Base-by-base conservation (phyloP, 257 asterid species). In the Gentiana straminea region DNA sequence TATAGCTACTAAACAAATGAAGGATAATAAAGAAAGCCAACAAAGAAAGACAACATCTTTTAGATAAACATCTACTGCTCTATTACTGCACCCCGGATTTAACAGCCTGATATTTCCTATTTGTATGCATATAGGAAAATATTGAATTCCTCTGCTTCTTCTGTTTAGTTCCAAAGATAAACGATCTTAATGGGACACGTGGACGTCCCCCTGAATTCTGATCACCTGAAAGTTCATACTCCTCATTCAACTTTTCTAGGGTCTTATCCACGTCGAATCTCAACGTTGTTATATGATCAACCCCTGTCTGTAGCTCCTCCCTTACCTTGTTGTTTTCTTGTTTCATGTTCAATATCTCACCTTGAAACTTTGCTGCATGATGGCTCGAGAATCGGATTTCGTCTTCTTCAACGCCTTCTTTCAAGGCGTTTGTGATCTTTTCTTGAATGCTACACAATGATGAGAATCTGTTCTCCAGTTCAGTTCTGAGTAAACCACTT, bases 361-460 rank as follows among this genome's bases (percentile, higher is more conserved):
- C 98, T 68, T 87, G 95, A 66, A 87, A 67, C 58, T 81, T 87
- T 53, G 98, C 98, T 50, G 98, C 98, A 69, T 87, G 95, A 54
- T 91, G 97, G 70, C 88, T 91, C 39, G 85, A 79, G 70, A 91
- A 85, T 53, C 49, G 64, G 51, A 81, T 79, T 59, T 83, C 93
- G 1, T 85, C 94, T 57, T 79, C 94, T 54, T 78, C 90, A 1
- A 79, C 84, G 0, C 89, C 82, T 51, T 82, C 93, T 56, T 77
- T 84, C 50, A 91, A 45, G 3, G 97, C 86, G 57, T 15, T 70
- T 3, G 86, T 81, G 57, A 91, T 91, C 51, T 79, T 82, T 55
- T 85, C 97, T 63, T 91, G 98, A 45, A 91, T 80, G 71, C 67
- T 68, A 73, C 94, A 87, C 66, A 91, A 64, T 5, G 98, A 76